These are phyloP conservation scores for Coemansia pectinata DNA, from an alignment of 192 early-diverging fungal species.

Conservation along the genomic window DNA sequence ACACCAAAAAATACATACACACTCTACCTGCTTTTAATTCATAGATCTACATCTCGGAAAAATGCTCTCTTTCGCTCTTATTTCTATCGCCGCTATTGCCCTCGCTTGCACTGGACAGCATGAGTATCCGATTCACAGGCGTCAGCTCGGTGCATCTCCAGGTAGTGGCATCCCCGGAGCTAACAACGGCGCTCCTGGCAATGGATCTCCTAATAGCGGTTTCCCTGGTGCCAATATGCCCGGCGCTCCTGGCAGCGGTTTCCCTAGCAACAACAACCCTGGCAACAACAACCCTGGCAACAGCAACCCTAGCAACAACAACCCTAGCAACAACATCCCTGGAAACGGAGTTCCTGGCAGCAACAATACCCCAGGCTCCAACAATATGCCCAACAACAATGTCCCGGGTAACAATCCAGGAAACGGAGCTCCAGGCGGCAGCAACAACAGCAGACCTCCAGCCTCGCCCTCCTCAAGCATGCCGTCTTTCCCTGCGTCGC, in stretches of 20 bases:
- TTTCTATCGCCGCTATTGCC: not conserved
- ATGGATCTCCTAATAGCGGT: not conserved
- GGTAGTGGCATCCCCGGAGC: not conserved
- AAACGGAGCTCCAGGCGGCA: not conserved
- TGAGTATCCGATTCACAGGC: not conserved
- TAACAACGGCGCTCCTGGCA: not conserved
- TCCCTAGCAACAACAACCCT: not conserved
- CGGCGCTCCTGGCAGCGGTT: not conserved
- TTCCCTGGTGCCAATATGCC: not conserved
- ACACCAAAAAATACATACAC: not conserved
- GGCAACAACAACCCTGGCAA: not conserved
- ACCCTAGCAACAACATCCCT: not conserved
- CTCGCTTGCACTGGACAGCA: not conserved
- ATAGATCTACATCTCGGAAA: not conserved
- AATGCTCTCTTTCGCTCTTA: not conserved
- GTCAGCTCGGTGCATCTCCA: not conserved
- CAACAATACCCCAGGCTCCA: too few relatives aligned
- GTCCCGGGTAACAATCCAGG: not conserved
- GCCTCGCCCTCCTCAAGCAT: not conserved
- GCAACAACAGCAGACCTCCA: not conserved
- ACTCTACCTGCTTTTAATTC: conserved; percentile 1
- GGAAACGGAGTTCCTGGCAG: not conserved
- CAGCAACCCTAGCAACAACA: not conserved
- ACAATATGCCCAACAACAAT: too few relatives aligned
- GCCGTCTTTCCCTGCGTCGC: conserved; percentile 1